phyloP scores from a whole-genome alignment of 2,329 filamentous ascomycete species.

The Exophiala alcalophila region DNA sequence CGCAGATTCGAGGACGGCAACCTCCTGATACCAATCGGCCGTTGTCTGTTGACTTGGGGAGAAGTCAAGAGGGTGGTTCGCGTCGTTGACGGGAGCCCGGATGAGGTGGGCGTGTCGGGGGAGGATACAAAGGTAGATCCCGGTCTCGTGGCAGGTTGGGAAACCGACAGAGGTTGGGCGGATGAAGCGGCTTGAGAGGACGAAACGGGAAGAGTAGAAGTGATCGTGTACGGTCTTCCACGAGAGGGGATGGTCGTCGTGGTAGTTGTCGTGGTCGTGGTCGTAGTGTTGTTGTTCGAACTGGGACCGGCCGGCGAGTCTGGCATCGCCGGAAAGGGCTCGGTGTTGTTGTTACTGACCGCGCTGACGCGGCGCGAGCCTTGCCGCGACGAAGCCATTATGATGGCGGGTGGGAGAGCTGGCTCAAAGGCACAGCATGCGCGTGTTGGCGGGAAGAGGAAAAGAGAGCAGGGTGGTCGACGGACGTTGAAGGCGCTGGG shows the following conservation, averaged over 20 bases:
- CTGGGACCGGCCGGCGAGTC: slow-evolving; percentile 16
- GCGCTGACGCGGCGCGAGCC: slow-evolving; percentile 15
- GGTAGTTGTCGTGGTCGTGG: slow-evolving; percentile 14
- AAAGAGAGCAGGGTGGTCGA: too few relatives aligned
- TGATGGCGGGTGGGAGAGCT: not conserved
- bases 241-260: slow-evolving; percentile 20
- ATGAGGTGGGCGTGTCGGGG: slow-evolving; percentile 3
- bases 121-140: slow-evolving; percentile 9
- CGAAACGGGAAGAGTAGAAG: slow-evolving; percentile 17
- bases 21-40: slow-evolving; percentile 28
- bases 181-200: too few relatives aligned
- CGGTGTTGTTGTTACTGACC: slow-evolving; percentile 15
- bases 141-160: slow-evolving; percentile 8
- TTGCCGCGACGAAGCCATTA: slow-evolving; percentile 21
- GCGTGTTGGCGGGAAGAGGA: not conserved
- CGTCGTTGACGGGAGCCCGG: slow-evolving; percentile 11
- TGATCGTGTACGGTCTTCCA: slow-evolving; percentile 24
- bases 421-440: slow-evolving; percentile 3
- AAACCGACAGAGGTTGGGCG: too few relatives aligned
- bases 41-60: slow-evolving; percentile 11
- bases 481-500: too few relatives aligned
- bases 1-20: slow-evolving; percentile 20
- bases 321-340: slow-evolving; percentile 24
- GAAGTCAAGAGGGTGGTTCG: slow-evolving; percentile 13
- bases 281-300: slow-evolving; percentile 13